These are phyloP conservation scores for Quillaja saponaria DNA, from an alignment of 306 rosid genomes.

Conservation along the genomic window DNA sequence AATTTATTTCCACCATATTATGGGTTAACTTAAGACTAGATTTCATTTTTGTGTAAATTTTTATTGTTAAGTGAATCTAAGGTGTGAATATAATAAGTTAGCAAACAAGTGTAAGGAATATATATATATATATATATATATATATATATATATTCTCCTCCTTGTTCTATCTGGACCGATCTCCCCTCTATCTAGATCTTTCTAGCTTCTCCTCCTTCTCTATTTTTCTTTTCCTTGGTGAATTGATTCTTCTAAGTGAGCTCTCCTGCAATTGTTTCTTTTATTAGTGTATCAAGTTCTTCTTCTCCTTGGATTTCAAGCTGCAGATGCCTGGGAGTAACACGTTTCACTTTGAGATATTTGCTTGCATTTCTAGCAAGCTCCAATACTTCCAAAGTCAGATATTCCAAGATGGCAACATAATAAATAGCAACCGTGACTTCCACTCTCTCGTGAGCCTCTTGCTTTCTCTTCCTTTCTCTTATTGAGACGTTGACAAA, in stretches of 20 bases:
- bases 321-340: constrained; percentile 77
- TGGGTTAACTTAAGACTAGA: too few species aligned
- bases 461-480: constrained; percentile 4
- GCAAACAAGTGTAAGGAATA: too few species aligned
- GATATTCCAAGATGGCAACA: constrained; percentile 73
- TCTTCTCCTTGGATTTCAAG: constrained; percentile 81
- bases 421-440: constrained; percentile 80
- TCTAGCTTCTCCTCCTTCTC: too few species aligned
- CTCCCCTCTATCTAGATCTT: too few species aligned
- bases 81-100: too few species aligned
- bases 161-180: too few species aligned
- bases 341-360: constrained; percentile 73
- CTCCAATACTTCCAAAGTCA: constrained; percentile 77
- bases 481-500: neutral
- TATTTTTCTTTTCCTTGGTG: constrained; percentile 64
- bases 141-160: too few species aligned
- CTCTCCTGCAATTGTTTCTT: constrained; percentile 81
- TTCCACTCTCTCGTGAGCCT: constrained; percentile 70
- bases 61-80: too few species aligned
- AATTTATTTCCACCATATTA: too few species aligned
- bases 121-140: too few species aligned
- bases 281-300: constrained; percentile 68
- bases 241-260: constrained; percentile 74
- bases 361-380: constrained; percentile 77
- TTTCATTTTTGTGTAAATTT: too few species aligned